Conservation (phyloP, 73 alveolate species). For the Uronychia setigera region DNA sequence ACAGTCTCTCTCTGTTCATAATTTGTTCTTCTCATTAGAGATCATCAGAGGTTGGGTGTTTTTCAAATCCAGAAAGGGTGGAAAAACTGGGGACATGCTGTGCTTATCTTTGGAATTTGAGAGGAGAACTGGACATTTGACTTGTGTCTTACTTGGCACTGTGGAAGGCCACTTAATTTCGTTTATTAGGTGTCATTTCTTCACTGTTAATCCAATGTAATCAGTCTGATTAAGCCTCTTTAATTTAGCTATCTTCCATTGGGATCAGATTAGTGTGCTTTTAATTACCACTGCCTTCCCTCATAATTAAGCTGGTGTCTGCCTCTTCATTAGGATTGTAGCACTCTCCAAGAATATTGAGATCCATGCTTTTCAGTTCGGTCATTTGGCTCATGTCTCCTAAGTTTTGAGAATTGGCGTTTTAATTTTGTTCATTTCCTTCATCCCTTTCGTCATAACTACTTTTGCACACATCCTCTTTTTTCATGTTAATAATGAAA, state of each 20-base stretch:
- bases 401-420: too few relatives aligned
- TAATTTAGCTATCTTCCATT: too few relatives aligned
- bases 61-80: not conserved
- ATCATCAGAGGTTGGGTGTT: not conserved
- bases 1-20: too few relatives aligned
- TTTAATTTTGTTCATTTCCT: too few relatives aligned
- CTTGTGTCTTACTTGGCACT: not conserved
- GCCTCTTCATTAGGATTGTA: constrained; percentile 1
- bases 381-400: not conserved
- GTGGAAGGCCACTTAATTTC: not conserved
- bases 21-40: not conserved
- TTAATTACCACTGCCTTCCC: too few relatives aligned
- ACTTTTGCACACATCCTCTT: too few relatives aligned
- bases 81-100: not conserved
- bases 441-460: not conserved
- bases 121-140: not conserved
- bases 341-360: constrained; percentile 10
- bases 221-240: too few relatives aligned
- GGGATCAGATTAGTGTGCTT: not conserved
- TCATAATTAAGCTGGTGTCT: not conserved
- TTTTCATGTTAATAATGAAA: too few relatives aligned
- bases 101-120: not conserved
- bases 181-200: not conserved
- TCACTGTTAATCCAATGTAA: not conserved
- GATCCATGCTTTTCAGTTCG: constrained; percentile 2